These are phyloP conservation scores for Fomitiporia mediterranea DNA, from an alignment of 1,284 basidiomycete species.

Conservation along the genomic window DNA sequence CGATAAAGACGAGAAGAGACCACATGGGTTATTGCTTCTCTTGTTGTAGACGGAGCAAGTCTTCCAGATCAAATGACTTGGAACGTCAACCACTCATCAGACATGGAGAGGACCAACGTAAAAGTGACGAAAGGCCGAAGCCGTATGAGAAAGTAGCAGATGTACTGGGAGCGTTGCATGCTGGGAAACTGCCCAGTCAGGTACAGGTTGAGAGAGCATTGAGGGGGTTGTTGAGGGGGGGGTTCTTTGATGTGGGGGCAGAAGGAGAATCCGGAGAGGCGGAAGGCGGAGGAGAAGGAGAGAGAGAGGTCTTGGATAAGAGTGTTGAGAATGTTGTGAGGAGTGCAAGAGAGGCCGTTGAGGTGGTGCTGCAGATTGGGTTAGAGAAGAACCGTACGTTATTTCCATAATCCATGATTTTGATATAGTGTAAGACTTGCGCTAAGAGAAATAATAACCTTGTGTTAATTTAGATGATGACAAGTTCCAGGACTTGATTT, in stretches of 20 bases:
- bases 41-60: neutral
- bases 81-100: constrained; percentile 9
- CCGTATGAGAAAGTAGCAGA: constrained; percentile 38
- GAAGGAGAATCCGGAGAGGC: neutral
- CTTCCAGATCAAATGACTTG: neutral
- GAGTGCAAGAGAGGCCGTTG: constrained; percentile 33
- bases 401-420: neutral
- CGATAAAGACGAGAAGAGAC: no score
- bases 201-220: constrained; percentile 37
- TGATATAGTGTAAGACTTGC: neutral
- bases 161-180: constrained; percentile 37
- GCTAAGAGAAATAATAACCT: neutral
- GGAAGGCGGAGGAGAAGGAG: no score
- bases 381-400: constrained; percentile 46
- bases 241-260: constrained; percentile 29
- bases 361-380: constrained; percentile 38
- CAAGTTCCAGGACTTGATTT: constrained; percentile 41
- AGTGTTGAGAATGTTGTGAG: constrained; percentile 29
- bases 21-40: constrained; percentile 16
- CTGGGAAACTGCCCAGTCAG: constrained; percentile 47
- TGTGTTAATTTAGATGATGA: constrained; percentile 38
- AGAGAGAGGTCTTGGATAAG: constrained; percentile 5
- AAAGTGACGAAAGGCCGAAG: neutral
- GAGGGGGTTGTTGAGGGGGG: constrained; percentile 32
- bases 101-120: neutral